Evolutionary conservation across 1,139 yeast genomes (phyloP), one percentile per base, ranked within the genome.

Genomic region (Hansenula sp.): DNA sequence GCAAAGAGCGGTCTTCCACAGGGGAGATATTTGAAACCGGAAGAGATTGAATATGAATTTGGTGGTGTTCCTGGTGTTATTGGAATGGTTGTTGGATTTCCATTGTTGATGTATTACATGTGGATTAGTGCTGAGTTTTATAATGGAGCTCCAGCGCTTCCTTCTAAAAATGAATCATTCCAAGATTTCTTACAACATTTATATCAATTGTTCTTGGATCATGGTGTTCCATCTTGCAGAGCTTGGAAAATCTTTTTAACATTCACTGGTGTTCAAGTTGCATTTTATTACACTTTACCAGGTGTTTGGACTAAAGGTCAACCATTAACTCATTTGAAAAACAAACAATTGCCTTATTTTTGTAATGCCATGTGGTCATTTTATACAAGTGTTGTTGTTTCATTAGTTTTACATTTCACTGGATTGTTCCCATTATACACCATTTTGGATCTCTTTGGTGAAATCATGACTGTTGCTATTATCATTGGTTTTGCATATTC

Each of bases 281-380:
- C 75, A 19, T 82, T 89, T 54, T 92, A 92, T 64, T 79, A 85
- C 55, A 79, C 83, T n/a, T 71, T 90, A 55, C 98, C 98, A 6
- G 98, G 98, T 40, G 70, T 92, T 36, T 86, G 94, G 90, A 84
- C 96, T 32, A 82, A 88, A 62, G 98, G 98, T 33, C 95, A 88
- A 59, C 96, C 96, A 9, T 78, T 92, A 60, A 72, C 77, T 11
- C 97, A 92, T 59, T 69, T 85, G 65, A 73, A 83, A 49, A 79
- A 81, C 57, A 76, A 76, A 57, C 95, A 89, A 56, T 73, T 92
- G 61, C 94, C 94, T 13, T 92, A 92, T 69, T 90, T 70, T 65
- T 94, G 98, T 66, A 92, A 90, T 61, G 97, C 98, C 1, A 76
- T 86, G 65, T 78, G 82, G 74, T 69, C 96, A 2, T 77, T 90